A percentile compares a stretch with the other conserved stretches of the same genome.
These are phyloP conservation scores for Pestalotiopsis sp. DNA, from an alignment of 2,329 filamentous ascomycete genomes.

Conservation along the genomic window DNA sequence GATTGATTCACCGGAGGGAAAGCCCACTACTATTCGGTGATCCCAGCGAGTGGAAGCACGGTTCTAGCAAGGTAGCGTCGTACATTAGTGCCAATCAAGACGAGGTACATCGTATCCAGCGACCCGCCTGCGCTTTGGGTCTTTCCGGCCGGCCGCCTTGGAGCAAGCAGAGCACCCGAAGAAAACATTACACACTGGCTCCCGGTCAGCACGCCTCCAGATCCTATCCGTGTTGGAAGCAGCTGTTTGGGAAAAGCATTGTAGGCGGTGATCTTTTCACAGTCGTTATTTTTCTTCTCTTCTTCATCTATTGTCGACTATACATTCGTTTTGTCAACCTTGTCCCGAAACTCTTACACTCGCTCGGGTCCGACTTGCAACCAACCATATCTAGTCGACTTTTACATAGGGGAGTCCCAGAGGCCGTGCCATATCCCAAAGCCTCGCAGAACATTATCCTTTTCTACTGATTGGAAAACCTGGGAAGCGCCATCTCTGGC, in stretches of 20 bases:
- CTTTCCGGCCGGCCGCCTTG: constrained; percentile 19
- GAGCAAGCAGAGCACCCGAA: constrained; percentile 13
- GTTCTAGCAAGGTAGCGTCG: neutral
- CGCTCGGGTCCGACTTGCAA: constrained; percentile 4
- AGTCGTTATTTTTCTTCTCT: neutral
- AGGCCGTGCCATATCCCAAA: neutral
- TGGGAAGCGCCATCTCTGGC: constrained; percentile 29
- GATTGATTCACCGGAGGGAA: neutral
- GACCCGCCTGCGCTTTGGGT: constrained; percentile 21
- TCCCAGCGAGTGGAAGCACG: neutral
- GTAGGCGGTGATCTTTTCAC: neutral
- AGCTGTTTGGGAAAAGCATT: constrained; percentile 9
- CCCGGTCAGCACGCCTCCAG: constrained; percentile 13
- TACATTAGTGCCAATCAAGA: constrained; percentile 12
- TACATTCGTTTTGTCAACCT: constrained; percentile 12
- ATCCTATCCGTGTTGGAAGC: constrained; percentile 7
- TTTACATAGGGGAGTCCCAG: neutral
- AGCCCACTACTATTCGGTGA: neutral
- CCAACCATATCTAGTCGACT: neutral
- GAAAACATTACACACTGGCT: constrained; percentile 13
- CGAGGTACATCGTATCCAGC: constrained; percentile 16
- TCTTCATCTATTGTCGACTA: constrained; percentile 6
- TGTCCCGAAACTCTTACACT: constrained; percentile 6
- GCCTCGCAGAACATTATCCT: neutral
- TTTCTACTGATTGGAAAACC: constrained; percentile 3